Conservation (phyloP, 2,329 filamentous ascomycete species). For the Neonectria neomacrospora region DNA sequence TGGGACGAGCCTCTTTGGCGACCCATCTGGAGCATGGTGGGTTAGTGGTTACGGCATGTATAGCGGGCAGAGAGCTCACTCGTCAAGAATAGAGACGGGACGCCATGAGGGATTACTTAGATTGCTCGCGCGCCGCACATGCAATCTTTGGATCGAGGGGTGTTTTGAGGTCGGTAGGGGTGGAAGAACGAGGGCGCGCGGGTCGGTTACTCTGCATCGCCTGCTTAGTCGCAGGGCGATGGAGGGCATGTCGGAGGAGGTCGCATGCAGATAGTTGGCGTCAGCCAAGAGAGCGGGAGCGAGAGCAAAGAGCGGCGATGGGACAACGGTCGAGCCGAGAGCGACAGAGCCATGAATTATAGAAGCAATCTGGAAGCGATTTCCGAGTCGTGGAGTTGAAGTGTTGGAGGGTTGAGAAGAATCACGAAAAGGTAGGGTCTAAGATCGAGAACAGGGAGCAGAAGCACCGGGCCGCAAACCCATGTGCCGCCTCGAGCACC, state of each 20-base stretch:
- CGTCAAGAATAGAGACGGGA: conserved; percentile 71
- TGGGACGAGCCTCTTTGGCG: conserved; percentile 89
- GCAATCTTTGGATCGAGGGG: conserved; percentile 25
- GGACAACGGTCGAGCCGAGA: background rate
- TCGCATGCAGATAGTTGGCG: conserved; percentile 48
- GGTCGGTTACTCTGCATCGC: conserved; percentile 50
- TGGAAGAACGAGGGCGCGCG: conserved; percentile 30
- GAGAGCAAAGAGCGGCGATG: background rate
- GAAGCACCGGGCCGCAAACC: conserved; percentile 13
- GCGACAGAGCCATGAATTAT: background rate
- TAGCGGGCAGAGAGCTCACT: conserved; percentile 55
- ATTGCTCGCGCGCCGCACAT: conserved; percentile 40
- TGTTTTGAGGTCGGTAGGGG: background rate
- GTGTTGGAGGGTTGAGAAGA: conserved; percentile 9
- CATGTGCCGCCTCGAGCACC: conserved; percentile 38
- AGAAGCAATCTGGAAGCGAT: background rate
- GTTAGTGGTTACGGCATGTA: conserved; percentile 29
- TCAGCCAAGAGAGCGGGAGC: background rate
- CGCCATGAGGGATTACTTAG: conserved; percentile 63
- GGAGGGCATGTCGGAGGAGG: conserved; percentile 56
- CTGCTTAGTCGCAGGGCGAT: conserved; percentile 59
- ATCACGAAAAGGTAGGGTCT: conserved; percentile 15
- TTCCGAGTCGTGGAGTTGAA: conserved; percentile 1
- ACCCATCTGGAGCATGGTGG: conserved; percentile 76
- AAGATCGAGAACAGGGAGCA: conserved; percentile 3